Base-by-base conservation (phyloP, 139 green algal genomes). In the Chlamydomonas sp. region DNA sequence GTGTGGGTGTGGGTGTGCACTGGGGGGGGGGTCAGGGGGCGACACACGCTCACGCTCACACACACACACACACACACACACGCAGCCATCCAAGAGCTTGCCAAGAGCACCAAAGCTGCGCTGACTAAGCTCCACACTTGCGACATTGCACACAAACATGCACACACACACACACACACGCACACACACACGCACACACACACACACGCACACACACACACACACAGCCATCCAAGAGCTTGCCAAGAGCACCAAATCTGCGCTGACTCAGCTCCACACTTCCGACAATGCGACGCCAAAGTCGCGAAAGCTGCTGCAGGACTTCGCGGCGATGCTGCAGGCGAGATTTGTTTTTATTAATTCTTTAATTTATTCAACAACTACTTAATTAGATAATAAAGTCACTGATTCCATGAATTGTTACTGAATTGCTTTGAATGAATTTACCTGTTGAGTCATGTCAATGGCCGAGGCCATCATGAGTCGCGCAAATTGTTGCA, bases 321-420 rank as follows among this genome's bases (percentile, higher is more conserved):
- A 87, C 70, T 87, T 87, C 57, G 75, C 73, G n/a, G 60, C 38
- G 30, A 79, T 79, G 26, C 48, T 87, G 33, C 70, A 81, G 75
- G 79, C 76, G 33, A 0, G 50, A n/a, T 57, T 57, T 16, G 47
- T 22, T 28, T 22, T 57, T 57, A 22, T n/a, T n/a, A n/a, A n/a
- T n/a, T n/a, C n/a, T n/a, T n/a, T n/a, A n/a, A n/a, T n/a, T n/a
- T n/a, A n/a, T n/a, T n/a, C n/a, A n/a, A n/a, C n/a, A n/a, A n/a
- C n/a, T n/a, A n/a, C n/a, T n/a, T n/a, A n/a, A n/a, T n/a, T n/a
- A n/a, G n/a, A n/a, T n/a, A n/a, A n/a, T n/a, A n/a, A n/a, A n/a
- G n/a, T n/a, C n/a, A n/a, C n/a, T n/a, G n/a, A n/a, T n/a, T n/a
- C n/a, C n/a, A n/a, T n/a, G n/a, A n/a, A n/a, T n/a, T n/a, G n/a